Evolutionary conservation across 257 asterid genomes (phyloP), one percentile per base, ranked within the genome.

Genomic region (Solanum chilense): DNA sequence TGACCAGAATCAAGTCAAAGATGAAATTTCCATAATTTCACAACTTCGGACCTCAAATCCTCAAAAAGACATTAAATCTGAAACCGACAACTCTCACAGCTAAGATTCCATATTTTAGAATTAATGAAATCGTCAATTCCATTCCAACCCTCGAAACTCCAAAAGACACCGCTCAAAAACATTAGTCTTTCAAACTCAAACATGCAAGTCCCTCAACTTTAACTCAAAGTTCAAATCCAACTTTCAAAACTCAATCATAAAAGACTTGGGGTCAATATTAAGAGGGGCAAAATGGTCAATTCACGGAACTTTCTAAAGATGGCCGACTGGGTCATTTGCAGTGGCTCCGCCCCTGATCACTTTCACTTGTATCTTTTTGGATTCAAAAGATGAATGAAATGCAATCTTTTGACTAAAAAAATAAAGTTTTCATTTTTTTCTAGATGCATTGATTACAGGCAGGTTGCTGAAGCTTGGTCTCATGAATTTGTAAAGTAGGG

Each of bases 41-140:
- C 62, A 52, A 52, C n/a, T 52, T 52, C 18, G 0, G 62, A 52
- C 62, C 62, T 52, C n/a, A 52, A 18, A 52, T 52, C n/a, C 62
- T 52, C 62, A 18, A 52, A 52, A 52, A 18, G 4, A 52, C n/a
- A 16, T 11, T 52, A 9, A 52, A 52, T 18, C 2, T 52, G 11
- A 18, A 16, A 52, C 2, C n/a, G 0, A 0, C 0, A 18, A 52
- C 62, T 52, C n/a, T 6, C 64, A 56, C 11, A 18, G 0, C 20
- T 56, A 23, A 56, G 20, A 56, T 18, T 56, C 0, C n/a, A 56
- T n/a, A 56, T 56, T 56, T 56, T 0, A 0, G 64, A n/a, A 18
- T n/a, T 56, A 11, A 56, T 56, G 64, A 7, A 56, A 56, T 56
- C 12, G 0, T 56, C 64, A 56, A 56, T 56, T 9, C 25, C 25